Percentiles rank a stretch among this genome's conserved stretches.
phyloP scores from a whole-genome alignment of 192 early-diverging fungal genomes.

The Linnemannia hyalina region DNA sequence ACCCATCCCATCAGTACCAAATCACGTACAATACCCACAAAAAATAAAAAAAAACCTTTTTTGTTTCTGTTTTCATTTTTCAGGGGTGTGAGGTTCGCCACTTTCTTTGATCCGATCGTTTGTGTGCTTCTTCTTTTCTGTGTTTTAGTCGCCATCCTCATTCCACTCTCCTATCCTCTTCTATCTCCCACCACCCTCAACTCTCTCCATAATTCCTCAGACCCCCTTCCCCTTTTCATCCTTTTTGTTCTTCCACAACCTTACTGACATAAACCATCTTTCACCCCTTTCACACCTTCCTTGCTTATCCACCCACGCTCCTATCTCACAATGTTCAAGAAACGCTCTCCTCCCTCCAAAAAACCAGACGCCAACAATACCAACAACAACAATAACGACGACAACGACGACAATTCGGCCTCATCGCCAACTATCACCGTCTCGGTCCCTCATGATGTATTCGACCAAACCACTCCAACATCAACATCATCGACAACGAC shows the following conservation, averaged over 20 bases:
- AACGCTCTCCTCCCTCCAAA: conserved; percentile 20
- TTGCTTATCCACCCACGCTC: background rate
- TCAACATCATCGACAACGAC: background rate
- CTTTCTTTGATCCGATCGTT: background rate
- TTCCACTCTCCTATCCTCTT: too few relatives aligned
- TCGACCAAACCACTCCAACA: background rate
- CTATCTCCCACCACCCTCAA: too few relatives aligned
- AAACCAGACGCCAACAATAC: background rate
- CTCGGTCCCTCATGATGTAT: conserved; percentile 39
- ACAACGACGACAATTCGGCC: conserved; percentile 12
- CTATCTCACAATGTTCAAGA: conserved; percentile 40
- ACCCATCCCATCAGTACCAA: background rate
- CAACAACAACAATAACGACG: conserved; percentile 23
- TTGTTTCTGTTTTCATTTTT: background rate
- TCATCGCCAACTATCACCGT: conserved; percentile 43
- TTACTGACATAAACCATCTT: background rate
- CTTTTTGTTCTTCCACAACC: background rate
- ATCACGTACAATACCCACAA: background rate
- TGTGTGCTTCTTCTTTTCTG: background rate
- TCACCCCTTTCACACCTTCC: background rate
- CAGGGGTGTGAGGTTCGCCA: background rate
- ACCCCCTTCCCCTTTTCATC: background rate
- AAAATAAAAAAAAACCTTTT: background rate
- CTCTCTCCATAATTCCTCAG: background rate
- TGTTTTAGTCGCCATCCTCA: too few relatives aligned